Percentiles rank a stretch among this genome's conserved stretches.
Evolutionary conservation across 129 eudicot species (phyloP).

Genomic region (Cynara cardunculus): DNA sequence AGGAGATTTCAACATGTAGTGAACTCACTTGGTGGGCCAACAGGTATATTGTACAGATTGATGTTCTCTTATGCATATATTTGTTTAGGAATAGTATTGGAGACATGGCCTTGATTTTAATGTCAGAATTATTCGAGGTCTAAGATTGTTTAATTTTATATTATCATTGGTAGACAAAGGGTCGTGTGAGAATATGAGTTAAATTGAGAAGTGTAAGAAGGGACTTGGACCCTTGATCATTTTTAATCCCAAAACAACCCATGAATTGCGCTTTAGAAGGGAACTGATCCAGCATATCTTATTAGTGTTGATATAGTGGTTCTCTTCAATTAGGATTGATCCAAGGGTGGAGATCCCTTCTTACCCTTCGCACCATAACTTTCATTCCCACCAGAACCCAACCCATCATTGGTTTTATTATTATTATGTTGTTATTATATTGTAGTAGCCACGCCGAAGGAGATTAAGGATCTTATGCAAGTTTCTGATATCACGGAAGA

Average conservation of each 20-base stretch:
- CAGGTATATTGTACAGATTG: constrained; percentile 23
- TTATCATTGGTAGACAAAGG: neutral
- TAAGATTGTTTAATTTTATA: neutral
- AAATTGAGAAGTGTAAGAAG: no score
- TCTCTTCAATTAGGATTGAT: no score
- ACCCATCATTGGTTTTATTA: neutral
- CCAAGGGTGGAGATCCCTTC: no score
- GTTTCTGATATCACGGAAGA: constrained; percentile 58
- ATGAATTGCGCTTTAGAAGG: no score
- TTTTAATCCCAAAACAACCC: no score
- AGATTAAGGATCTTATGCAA: constrained; percentile 54
- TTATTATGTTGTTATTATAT: neutral
- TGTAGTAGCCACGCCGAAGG: constrained; percentile 68
- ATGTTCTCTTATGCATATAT: neutral
- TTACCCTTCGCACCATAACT: no score
- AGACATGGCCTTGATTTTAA: neutral
- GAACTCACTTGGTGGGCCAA: constrained; percentile 56
- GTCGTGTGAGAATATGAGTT: no score
- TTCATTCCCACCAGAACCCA: no score
- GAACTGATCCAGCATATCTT: no score
- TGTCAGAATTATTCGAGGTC: neutral
- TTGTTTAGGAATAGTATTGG: neutral
- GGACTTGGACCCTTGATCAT: no score
- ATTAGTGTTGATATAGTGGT: no score
- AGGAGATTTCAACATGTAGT: constrained; percentile 42